phyloP scores from a whole-genome alignment of 1,139 yeast species.

The Yamadazyma kanchanaburiensis region DNA sequence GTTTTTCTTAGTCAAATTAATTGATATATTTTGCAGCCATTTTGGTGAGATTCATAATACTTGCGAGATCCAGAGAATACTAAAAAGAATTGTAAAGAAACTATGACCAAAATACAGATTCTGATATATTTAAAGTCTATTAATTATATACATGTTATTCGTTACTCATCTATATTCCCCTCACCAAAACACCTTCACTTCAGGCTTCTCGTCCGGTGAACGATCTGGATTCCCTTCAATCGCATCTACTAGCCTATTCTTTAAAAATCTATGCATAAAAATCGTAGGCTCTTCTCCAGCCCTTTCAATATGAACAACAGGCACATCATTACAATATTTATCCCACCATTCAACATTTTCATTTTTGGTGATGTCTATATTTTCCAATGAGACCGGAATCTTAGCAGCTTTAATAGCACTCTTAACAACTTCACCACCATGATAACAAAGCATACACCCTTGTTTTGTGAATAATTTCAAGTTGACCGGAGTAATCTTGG shows the following conservation, averaged over 20 bases:
- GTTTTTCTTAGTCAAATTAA: too few species aligned
- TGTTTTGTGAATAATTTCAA: slow-evolving; percentile 61
- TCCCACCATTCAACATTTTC: slow-evolving; percentile 76
- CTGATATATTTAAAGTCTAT: too few species aligned
- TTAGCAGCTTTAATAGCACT: slow-evolving; percentile 33
- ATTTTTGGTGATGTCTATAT: slow-evolving; percentile 67
- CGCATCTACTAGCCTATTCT: slow-evolving; percentile 52
- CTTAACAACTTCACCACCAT: slow-evolving; percentile 56
- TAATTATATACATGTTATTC: too few species aligned
- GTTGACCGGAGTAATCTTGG: not conserved
- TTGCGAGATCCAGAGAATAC: too few species aligned
- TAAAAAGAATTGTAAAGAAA: too few species aligned
- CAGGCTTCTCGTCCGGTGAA: too few species aligned
- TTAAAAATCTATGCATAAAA: slow-evolving; percentile 73
- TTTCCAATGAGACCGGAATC: slow-evolving; percentile 31
- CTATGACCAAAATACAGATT: too few species aligned
- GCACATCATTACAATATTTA: slow-evolving; percentile 83
- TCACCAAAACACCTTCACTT: too few species aligned
- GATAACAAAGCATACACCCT: slow-evolving; percentile 73
- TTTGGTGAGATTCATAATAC: too few species aligned
- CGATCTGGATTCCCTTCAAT: too few species aligned
- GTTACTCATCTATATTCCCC: too few species aligned
- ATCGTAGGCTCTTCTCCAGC: slow-evolving; percentile 43
- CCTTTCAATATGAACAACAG: slow-evolving; percentile 74
- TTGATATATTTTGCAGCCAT: too few species aligned